Evolutionary conservation across 2,329 filamentous ascomycete genomes (phyloP).

Genomic region (Talaromyces funiculosus): DNA sequence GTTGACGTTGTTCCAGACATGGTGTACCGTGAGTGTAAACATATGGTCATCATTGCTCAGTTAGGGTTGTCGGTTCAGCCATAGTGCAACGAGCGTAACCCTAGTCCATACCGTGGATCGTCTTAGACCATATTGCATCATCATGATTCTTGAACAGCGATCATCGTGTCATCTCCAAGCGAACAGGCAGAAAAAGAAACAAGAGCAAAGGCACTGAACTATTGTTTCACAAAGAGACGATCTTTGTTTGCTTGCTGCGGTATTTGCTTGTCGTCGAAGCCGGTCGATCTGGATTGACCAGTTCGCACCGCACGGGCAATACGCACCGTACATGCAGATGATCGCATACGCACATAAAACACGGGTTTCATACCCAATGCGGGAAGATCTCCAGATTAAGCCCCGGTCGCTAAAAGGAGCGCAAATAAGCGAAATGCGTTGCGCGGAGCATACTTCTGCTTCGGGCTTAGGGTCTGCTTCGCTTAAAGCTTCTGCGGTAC

Average conservation of each 20-base stretch:
- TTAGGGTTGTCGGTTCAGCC: too few relatives aligned
- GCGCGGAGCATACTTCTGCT: neutral
- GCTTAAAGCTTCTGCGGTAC: neutral
- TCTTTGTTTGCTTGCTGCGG: neutral
- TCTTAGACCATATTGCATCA: neutral
- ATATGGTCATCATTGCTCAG: neutral
- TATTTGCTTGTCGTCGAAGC: neutral
- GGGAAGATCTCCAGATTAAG: conserved; percentile 4
- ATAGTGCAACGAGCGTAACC: neutral
- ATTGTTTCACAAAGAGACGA: conserved; percentile 6
- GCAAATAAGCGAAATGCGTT: neutral
- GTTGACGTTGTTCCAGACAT: neutral
- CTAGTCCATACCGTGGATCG: neutral
- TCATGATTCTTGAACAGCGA: neutral
- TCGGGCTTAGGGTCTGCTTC: neutral
- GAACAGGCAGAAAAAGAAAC: neutral
- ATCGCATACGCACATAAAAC: neutral
- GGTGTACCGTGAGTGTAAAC: too few relatives aligned
- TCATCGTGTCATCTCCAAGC: neutral
- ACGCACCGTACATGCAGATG: neutral
- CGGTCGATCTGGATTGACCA: neutral
- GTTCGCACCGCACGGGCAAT: neutral
- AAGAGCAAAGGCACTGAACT: neutral
- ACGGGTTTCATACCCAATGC: conserved; percentile 3
- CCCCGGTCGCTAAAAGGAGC: neutral